phyloP scores from a whole-genome alignment of 2,329 filamentous ascomycete genomes.

The Xylaria sp. region DNA sequence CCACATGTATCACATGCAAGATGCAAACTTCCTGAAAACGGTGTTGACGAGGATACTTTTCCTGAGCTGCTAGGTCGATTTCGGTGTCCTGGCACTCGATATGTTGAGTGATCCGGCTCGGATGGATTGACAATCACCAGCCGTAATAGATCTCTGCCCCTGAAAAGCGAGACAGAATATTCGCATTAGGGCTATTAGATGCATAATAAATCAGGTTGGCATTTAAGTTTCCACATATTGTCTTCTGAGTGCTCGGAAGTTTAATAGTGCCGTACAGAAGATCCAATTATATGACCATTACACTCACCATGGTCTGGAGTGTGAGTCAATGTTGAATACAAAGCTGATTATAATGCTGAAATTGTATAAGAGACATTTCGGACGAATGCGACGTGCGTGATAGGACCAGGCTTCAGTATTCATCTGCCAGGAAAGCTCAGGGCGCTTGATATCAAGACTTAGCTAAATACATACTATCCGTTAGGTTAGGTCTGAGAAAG shows the following conservation, averaged over 20 bases:
- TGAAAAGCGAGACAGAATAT: neutral
- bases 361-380: neutral
- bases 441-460: neutral
- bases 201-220: neutral
- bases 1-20: neutral
- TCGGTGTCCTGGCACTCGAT: neutral
- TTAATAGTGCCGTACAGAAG: neutral
- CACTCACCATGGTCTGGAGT: neutral
- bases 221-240: neutral
- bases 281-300: neutral
- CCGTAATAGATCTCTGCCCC: neutral
- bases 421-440: neutral
- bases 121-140: neutral
- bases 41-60: neutral
- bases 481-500: neutral
- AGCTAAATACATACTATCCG: neutral
- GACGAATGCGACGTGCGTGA: neutral
- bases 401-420: neutral
- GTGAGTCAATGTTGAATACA: neutral
- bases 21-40: neutral
- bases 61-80: neutral
- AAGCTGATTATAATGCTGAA: neutral
- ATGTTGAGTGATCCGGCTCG: neutral
- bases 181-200: neutral
- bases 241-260: neutral